Base-by-base conservation (phyloP, 225 moss, liverwort and hornwort species). In the Climacium dendroides region DNA sequence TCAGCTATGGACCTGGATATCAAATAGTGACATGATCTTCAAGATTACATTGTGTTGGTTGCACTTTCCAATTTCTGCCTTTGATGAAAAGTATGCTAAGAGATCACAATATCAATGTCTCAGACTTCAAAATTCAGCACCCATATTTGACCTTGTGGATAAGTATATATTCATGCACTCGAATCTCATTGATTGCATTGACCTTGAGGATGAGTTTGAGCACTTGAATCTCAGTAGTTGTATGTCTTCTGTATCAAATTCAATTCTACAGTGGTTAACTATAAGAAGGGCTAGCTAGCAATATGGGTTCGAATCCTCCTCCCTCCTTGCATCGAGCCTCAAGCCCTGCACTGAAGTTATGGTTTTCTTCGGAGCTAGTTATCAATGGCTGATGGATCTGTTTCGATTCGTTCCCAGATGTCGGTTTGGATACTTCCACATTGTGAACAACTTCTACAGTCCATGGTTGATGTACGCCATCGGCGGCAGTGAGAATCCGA, bases 361-460 rank as follows among this genome's bases (percentile, higher is more conserved):
- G 65, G 3, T 50, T 65, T 43, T 43, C 60, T 45, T 54, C 19
- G 19, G 29, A 50, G 48, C 39, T 43, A 69, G 65, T n/a, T 52
- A 69, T 55, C 30, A 74, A 72, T 29, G 47, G 28, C 75, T 75
- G 59, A 82, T 47, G 13, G 26, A 55, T 57, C 37, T 37, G 26
- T 57, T 78, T 78, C n/a, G n/a, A n/a, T n/a, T n/a, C 26, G 37
- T 78, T 78, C 11, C 11, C 92, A 97, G 96, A 47, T 90, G 95
- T 74, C 93, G 97, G 25, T 89, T 95, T 85, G 97, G 97, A 26
- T 94, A 87, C 53, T 95, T 96, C 83, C 96, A 97, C 84, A 91
- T 97, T 7, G 96, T 96, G 29, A 97, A 96, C 90, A 97, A 97
- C 77, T 93, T 88, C 87, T 97, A 96, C 89, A 86, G 83, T 29